These are phyloP conservation scores for Thermothielavioides terrestris DNA, from an alignment of 495 filamentous ascomycete genomes.

Conservation along the genomic window DNA sequence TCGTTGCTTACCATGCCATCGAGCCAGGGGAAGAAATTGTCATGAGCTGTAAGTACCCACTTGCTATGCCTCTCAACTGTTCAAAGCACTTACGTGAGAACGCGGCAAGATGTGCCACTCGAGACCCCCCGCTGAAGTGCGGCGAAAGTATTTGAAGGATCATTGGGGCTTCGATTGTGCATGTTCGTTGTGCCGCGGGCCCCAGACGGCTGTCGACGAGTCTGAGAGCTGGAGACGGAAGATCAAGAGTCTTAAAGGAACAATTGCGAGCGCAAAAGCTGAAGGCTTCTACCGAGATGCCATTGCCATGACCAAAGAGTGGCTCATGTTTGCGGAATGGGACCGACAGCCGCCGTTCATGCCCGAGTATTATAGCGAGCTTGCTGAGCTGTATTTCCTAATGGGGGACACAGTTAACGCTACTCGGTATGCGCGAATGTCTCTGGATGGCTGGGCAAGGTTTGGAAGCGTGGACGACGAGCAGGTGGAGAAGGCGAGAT, in stretches of 20 bases:
- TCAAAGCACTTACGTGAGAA: neutral
- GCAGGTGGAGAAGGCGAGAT: slow-evolving; percentile 21
- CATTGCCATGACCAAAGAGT: slow-evolving; percentile 26
- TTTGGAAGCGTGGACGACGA: slow-evolving; percentile 31
- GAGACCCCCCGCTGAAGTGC: slow-evolving; percentile 16
- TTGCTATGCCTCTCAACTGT: neutral
- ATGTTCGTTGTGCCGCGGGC: slow-evolving; percentile 32
- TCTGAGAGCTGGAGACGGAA: slow-evolving; percentile 28
- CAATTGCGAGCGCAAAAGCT: slow-evolving; percentile 24
- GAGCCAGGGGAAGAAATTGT: slow-evolving; percentile 33
- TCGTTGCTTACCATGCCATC: slow-evolving; percentile 32
- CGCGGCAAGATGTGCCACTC: slow-evolving; percentile 25
- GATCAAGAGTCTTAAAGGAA: slow-evolving; percentile 25
- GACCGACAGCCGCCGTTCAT: slow-evolving; percentile 26
- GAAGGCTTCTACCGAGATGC: slow-evolving; percentile 29
- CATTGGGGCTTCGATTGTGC: slow-evolving; percentile 35
- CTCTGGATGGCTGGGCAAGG: slow-evolving; percentile 28
- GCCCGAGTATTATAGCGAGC: slow-evolving; percentile 30
- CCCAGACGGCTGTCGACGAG: slow-evolving; percentile 22
- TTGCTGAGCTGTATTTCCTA: slow-evolving; percentile 30
- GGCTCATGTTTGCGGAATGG: slow-evolving; percentile 23
- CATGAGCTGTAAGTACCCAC: slow-evolving; percentile 32
- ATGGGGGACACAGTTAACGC: slow-evolving; percentile 28
- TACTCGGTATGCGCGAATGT: slow-evolving; percentile 29
- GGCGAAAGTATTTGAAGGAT: slow-evolving; percentile 22